Conservation (phyloP, 2,329 filamentous ascomycete species). For the Fusarium nanum region DNA sequence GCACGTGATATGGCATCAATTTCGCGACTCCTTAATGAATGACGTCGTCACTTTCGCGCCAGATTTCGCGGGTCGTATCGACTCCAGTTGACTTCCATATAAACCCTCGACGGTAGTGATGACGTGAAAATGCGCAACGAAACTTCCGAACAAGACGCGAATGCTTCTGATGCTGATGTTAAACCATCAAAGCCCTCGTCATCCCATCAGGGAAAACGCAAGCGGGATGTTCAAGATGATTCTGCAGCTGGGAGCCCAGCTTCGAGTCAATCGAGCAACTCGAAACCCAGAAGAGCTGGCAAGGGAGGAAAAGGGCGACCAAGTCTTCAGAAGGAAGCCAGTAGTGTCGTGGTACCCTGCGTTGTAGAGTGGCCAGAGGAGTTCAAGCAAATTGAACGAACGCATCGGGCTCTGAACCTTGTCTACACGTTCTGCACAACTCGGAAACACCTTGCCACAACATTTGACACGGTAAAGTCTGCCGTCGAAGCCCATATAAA, state of each 20-base stretch:
- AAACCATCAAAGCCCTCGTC: background rate
- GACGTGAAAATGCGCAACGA: slow-evolving; percentile 3
- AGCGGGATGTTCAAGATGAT: slow-evolving; percentile 30
- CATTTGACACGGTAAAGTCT: slow-evolving; percentile 86
- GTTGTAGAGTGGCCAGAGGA: slow-evolving; percentile 75
- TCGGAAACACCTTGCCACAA: slow-evolving; percentile 90
- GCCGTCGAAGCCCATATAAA: slow-evolving; percentile 87
- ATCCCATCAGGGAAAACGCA: slow-evolving; percentile 37
- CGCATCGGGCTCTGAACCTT: slow-evolving; percentile 86
- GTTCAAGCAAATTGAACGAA: slow-evolving; percentile 78
- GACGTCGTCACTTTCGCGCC: slow-evolving; percentile 35
- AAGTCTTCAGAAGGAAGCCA: slow-evolving; percentile 34
- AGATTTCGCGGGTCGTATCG: background rate
- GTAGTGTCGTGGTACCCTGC: slow-evolving; percentile 44
- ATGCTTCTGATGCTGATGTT: background rate
- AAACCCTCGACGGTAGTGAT: slow-evolving; percentile 1
- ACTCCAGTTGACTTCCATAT: background rate
- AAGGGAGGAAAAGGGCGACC: slow-evolving; percentile 24
- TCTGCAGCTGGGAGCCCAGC: slow-evolving; percentile 9
- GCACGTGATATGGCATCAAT: slow-evolving; percentile 55
- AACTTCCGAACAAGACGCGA: slow-evolving; percentile 10
- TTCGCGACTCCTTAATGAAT: slow-evolving; percentile 46
- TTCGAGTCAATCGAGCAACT: slow-evolving; percentile 15
- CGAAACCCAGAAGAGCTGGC: slow-evolving; percentile 6
- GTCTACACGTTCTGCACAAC: slow-evolving; percentile 96